A percentile compares a stretch with the other conserved stretches of the same genome.
Evolutionary conservation across 306 rosid genomes (phyloP).

Genomic region (Prunus padus): DNA sequence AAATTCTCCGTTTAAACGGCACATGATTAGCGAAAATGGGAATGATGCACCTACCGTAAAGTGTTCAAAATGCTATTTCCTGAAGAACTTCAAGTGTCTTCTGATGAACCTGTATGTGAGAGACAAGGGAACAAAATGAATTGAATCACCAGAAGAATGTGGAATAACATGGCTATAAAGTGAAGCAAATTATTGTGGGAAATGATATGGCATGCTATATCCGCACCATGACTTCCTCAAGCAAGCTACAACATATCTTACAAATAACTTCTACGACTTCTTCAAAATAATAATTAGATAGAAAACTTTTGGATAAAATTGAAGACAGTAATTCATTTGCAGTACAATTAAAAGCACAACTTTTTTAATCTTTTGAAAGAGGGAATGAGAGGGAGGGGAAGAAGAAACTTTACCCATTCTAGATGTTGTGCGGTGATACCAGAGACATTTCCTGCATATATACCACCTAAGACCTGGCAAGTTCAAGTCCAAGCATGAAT

Average conservation of each 20-base stretch:
- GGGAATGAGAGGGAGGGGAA: neutral
- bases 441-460: slow-evolving; percentile 75
- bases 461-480: slow-evolving; percentile 80
- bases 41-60: neutral
- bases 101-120: slow-evolving; percentile 71
- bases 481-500: slow-evolving; percentile 23
- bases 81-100: slow-evolving; percentile 84
- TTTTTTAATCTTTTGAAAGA: neutral
- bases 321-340: neutral
- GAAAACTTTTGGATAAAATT: neutral
- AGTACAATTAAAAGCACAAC: neutral
- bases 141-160: slow-evolving; percentile 15
- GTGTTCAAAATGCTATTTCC: slow-evolving; percentile 69
- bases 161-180: slow-evolving; percentile 6
- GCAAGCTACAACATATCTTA: neutral
- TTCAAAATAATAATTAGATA: neutral
- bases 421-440: slow-evolving; percentile 95
- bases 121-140: slow-evolving; percentile 24
- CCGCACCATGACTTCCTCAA: neutral
- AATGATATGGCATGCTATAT: slow-evolving; percentile 8
- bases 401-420: slow-evolving; percentile 65
- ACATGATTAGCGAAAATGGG: neutral
- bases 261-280: neutral
- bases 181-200: neutral
- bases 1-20: neutral